Base-by-base conservation (phyloP, 257 asterid genomes). In the Solanum phureja region DNA sequence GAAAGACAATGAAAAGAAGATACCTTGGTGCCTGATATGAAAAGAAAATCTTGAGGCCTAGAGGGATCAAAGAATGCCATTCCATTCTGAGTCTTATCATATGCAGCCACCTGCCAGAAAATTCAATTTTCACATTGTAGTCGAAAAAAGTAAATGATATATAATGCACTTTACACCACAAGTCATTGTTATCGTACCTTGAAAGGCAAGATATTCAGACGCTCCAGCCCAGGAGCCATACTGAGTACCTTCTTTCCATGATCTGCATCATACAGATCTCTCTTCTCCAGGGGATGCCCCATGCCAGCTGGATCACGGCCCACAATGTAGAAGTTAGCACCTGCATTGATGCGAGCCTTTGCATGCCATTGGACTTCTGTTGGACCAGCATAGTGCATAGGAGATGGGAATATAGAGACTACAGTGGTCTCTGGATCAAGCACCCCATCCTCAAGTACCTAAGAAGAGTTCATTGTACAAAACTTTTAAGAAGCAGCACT, bases 361-460 rank as follows among this genome's bases (percentile, higher is more conserved):
- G 99, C 99, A 86, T 96, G 99, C 99, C 99, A 95, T 75, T 96
- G 99, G 14, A 96, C 99, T 92, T 96, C 98, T 18, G 99, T 96
- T 3, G 99, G 99, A 4, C 99, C 98, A 21, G 99, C 99, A 64
- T 96, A 96, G 92, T 94, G 98, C 99, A 96, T 96, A 6, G 99
- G 98, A 2, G 99, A 96, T 21, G 99, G 99, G 90, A 96, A 95
- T 92, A 96, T 95, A 34, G 99, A 94, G 27, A 96, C 98, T 11
- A 96, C 97, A 2, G 99, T 94, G 11, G 98, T 96, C 88, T 94
- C 97, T 10, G 99, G 98, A 90, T 96, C 99, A 64, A 95, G 93
- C 40, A 96, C 96, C 27, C 98, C 98, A 90, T 94, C 99, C 91
- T 95, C 98, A 6, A 96, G 98, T 79, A 95, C 99, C 99, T 96